A percentile compares a stretch with the other conserved stretches of the same genome.
Evolutionary conservation across 768 basidiomycete species (phyloP).

Genomic region (Boletus barrowsii): DNA sequence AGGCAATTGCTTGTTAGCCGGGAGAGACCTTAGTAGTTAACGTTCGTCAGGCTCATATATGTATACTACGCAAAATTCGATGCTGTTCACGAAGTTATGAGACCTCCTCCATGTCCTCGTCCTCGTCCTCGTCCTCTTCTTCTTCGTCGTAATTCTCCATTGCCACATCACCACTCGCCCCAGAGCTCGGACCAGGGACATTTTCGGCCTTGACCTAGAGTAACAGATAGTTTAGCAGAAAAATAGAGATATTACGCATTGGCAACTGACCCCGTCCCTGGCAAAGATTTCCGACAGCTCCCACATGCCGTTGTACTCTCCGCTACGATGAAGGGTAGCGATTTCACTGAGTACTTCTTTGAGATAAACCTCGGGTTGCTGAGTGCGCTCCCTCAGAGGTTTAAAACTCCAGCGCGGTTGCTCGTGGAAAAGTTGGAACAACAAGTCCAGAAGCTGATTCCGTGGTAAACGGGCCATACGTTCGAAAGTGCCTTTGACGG

Average conservation of each 20-base stretch:
- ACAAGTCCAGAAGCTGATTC: conserved; percentile 80
- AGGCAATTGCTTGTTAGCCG: too few relatives aligned
- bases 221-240: conserved; percentile 1
- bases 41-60: too few relatives aligned
- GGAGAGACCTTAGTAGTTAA: too few relatives aligned
- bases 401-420: conserved; percentile 81
- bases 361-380: conserved; percentile 85
- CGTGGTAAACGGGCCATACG: conserved; percentile 90
- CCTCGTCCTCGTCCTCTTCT: conserved; percentile 48
- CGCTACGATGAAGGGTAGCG: conserved; percentile 71
- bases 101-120: conserved; percentile 71
- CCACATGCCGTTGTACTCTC: conserved; percentile 79
- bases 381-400: conserved; percentile 69
- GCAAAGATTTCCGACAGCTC: conserved; percentile 75
- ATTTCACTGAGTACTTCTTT: conserved; percentile 80
- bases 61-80: background rate
- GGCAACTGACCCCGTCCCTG: conserved; percentile 50
- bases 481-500: conserved; percentile 70
- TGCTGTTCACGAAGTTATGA: conserved; percentile 36
- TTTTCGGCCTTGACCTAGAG: conserved; percentile 45
- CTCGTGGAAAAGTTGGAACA: conserved; percentile 77
- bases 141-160: conserved; percentile 46
- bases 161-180: conserved; percentile 19
- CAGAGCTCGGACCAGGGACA: conserved; percentile 39
- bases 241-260: background rate